A percentile compares a stretch with the other conserved stretches of the same genome.
Evolutionary conservation across 352 stramenopile species (phyloP).

Genomic region (Pythium rhizo-oryzae): DNA sequence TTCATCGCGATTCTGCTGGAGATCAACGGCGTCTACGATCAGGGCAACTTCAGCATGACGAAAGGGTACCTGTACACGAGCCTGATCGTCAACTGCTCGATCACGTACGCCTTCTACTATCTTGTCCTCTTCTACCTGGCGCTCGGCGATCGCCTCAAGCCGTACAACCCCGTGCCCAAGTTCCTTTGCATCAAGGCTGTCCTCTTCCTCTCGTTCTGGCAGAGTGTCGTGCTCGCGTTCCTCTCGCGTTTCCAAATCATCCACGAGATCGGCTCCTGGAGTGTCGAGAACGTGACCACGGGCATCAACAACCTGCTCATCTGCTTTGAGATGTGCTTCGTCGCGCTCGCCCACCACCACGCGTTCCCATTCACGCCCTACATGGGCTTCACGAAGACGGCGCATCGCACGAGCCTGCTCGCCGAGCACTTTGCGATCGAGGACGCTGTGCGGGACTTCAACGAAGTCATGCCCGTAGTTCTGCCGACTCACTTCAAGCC

Average conservation of each 20-base stretch:
- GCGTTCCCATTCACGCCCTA: conserved; percentile 95
- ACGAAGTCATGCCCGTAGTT: conserved; percentile 89
- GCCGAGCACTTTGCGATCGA: conserved; percentile 93
- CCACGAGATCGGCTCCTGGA: conserved; percentile 92
- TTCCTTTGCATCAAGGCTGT: conserved; percentile 99
- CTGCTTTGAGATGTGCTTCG: conserved; percentile 99
- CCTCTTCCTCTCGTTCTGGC: conserved; percentile 99
- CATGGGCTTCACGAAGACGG: conserved; percentile 39
- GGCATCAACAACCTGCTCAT: conserved; percentile 98
- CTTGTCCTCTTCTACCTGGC: conserved; percentile 98
- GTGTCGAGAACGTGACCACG: conserved; percentile 95
- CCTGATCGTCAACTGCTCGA: conserved; percentile 95
- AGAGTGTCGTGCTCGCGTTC: conserved; percentile 93
- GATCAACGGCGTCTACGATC: conserved; percentile 77
- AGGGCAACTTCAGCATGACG: conserved; percentile 84
- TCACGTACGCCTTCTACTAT: conserved; percentile 98
- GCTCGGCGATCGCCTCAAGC: conserved; percentile 87
- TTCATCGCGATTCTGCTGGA: conserved; percentile 88
- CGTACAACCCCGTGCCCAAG: conserved; percentile 96
- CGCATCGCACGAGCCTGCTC: conserved; percentile 77
- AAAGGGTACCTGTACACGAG: conserved; percentile 93
- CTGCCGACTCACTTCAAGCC: conserved; percentile 82
- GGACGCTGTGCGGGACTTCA: conserved; percentile 95
- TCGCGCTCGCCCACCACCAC: conserved; percentile 95
- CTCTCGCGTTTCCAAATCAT: conserved; percentile 90